Base-by-base conservation (phyloP, 139 green algal species). In the Chlamydomonas sp. region DNA sequence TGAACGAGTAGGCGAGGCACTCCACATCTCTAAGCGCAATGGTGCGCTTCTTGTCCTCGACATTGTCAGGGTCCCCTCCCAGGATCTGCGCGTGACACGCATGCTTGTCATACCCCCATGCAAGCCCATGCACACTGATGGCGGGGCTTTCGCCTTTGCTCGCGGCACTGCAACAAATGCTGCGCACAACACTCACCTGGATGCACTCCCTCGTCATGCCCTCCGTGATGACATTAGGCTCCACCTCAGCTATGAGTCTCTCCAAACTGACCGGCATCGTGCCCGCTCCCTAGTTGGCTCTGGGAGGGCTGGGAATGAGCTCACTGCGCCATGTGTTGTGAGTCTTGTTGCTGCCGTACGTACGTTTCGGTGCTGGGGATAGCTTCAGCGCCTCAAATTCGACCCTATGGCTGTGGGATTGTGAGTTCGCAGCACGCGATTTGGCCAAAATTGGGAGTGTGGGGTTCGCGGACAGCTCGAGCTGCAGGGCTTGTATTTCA, bases 1-100 rank as follows among this genome's bases (percentile, higher is more conserved):
- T 76, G 72, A 91, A 95, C 80, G 81, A 90, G 73, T 91, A 88
- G 3, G 76, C 76, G 2, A 93, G 75, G 22, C 62, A 78, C 35
- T 88, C 76, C 1, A 92, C 79, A 2, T 92, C 78, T 2, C 58
- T 33, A 33, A 90, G 87, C 0, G 54, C 38, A 34, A 90, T 86
- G 30, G 16, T 81, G 39, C 68, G 58, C 34, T 83, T 81, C 70
- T 90, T 93, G 28, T 90, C 84, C 29, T 84, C 85, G 16, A 76
- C 58, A 1, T 69, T 67, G 22, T 90, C 86, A 2, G 71, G 65
- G 16, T 81, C 67, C 1, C 71, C 50, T 22, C 82, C 81, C 67
- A 65, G 20, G 10, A 84, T 74, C 79, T 82, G 71, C 29, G 16
- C 33, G 49, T 3, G 49, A 50, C 39, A 13, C 26, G 28, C 58